Base-by-base conservation (phyloP, 345 rosid genomes). In the Draba incana region DNA sequence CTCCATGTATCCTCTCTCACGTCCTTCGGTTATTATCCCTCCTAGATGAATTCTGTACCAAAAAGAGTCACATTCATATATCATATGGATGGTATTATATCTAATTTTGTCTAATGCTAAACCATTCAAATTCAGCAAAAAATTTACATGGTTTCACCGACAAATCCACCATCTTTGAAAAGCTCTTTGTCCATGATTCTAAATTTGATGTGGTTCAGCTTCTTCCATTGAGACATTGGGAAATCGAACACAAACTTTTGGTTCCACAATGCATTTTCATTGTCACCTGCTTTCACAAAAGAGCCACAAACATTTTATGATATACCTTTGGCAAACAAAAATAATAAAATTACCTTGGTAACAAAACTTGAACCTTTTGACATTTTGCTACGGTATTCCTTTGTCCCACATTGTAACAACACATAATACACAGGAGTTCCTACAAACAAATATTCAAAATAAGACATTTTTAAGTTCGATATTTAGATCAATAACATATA, bases 91-190 rank as follows among this genome's bases (percentile, higher is more conserved):
- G 38, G 35, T 56, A 30, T 35, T 24, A 31, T 54, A 6, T 44
- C 13, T 33, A 28, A 49, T n/a, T 10, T 67, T 35, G 35, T 20
- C 33, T 58, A 38, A 30, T 11, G n/a, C 42, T 46, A 23, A 37
- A 37, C 35, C 48, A 66, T 12, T 50, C 16, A 43, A 16, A 8
- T 31, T 5, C 41, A 69, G 10, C 5, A 15, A 15, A 42, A 42
- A 66, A 39, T 33, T 60, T 80, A 87, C 98, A 52, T 79, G 75
- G 99, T 84, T 83, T 91, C 76, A 46, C 99, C 96, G 4, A 85
- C 92, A 71, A 86, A 84, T 71, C 85, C 89, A 68, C 78, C 82
- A 16, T 80, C 77, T 38, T 52, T 72, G 79, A 85, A 82, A 56
- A 81, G 75, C 68, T 83, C 80, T 67, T 60, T 67, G 79, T 84